Evolutionary conservation across 768 basidiomycete species (phyloP), one percentile per base, ranked within the genome.

Genomic region (Mycena belliarum): DNA sequence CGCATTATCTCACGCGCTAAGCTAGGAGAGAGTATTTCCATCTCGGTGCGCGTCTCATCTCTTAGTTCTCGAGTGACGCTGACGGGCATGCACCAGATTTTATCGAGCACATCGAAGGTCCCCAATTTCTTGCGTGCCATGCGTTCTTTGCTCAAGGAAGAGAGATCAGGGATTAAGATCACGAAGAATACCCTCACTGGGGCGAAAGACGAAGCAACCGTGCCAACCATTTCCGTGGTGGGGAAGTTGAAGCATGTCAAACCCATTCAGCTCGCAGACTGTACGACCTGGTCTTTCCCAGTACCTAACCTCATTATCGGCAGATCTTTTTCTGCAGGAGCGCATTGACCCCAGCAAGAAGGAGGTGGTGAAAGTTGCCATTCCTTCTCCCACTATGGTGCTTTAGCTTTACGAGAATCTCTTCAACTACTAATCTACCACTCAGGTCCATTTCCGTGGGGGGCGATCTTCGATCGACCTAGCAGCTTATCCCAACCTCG

Each of bases 31-130:
- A 61, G 51, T 61, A 60, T 46, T 65, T 61, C 42, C 63, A 61
- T 57, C 57, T 59, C 33, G 76, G 75, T 76, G 29, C 37, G 72
- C 44, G n/a, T 15, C 29, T 26, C 6, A 32, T 32, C 12, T 8
- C 5, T 4, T n/a, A 15, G 32, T 20, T 6, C 3, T 14, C 18
- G n/a, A 18, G 23, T 53, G 25, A 47, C 6, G 24, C 6, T 3
- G 18, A 3, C 18, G 4, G 29, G 29, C n/a, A n/a, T 24, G 18
- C 46, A 3, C 26, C 25, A 61, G 63, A 65, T 52, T 65, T 65
- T 44, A 60, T 65, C 20, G 53, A 65, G 33, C 60, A 61, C 33
- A 49, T 65, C 35, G 53, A 61, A 47, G 63, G 57, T 51, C 29
- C 29, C 29, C 6, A 29, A 28, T 16, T 18, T 6, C 21, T 10